phyloP scores from a whole-genome alignment of 371 early-diverging fungal species.

The Blakeslea trispora region DNA sequence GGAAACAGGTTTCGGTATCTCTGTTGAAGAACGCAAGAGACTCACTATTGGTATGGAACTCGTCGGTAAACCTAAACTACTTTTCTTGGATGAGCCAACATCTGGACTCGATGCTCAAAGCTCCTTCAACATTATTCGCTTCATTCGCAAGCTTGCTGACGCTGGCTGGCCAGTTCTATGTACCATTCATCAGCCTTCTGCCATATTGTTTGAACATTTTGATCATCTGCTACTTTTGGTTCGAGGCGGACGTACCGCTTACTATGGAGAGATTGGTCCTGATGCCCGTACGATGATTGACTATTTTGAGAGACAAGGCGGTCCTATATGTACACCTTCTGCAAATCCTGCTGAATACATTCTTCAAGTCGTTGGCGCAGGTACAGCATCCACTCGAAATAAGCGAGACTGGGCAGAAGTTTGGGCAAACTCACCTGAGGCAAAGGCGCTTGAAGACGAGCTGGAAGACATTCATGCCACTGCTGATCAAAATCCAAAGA shows the following conservation, averaged over 20 bases:
- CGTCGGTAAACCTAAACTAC: conserved; percentile 72
- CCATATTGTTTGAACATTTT: conserved; percentile 63
- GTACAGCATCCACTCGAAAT: conserved; percentile 37
- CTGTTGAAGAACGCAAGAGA: conserved; percentile 67
- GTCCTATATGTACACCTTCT: conserved; percentile 40
- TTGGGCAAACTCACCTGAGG: conserved; percentile 46
- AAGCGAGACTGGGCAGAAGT: conserved; percentile 54
- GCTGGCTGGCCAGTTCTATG: conserved; percentile 60
- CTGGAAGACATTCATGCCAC: conserved; percentile 13
- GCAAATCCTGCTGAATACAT: conserved; percentile 45
- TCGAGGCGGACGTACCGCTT: conserved; percentile 61
- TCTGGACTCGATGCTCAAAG: conserved; percentile 70
- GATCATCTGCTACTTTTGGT: conserved; percentile 68
- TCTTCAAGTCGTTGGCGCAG: conserved; percentile 52
- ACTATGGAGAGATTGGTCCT: conserved; percentile 62
- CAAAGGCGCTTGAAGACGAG: conserved; percentile 16
- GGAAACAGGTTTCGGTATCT: conserved; percentile 46
- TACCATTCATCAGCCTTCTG: conserved; percentile 71
- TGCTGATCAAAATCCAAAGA: conserved; percentile 16
- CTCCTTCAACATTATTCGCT: conserved; percentile 66
- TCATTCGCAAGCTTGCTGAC: conserved; percentile 60
- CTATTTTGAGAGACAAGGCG: conserved; percentile 60
- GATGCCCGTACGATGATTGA: conserved; percentile 48
- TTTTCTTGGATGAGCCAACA: conserved; percentile 83
- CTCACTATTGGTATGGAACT: conserved; percentile 70